Evolutionary conservation across 2,329 filamentous ascomycete species (phyloP), one percentile per base, ranked within the genome.

Genomic region (Curvularia lunata): DNA sequence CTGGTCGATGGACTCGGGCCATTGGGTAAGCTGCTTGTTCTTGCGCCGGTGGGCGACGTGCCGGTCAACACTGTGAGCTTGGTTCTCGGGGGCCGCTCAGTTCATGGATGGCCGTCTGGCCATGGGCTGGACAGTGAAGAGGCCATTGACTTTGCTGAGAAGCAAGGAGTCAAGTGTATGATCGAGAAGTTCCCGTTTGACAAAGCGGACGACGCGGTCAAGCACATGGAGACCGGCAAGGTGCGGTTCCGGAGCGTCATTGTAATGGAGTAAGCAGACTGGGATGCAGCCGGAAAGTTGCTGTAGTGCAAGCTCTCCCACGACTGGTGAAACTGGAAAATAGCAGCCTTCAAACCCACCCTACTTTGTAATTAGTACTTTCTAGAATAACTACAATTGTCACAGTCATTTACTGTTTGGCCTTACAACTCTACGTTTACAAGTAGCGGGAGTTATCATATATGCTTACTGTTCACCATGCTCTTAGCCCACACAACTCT

Each of bases 1-100:
- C 69, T 90, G 27, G 74, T 87, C 1, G 78, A 71, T 2, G 88
- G 84, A 2, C 78, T 89, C 7, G 82, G 78, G 4, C 67, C 81
- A 0, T 73, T 77, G 7, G 88, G 88, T 10, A 88, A 85, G 70
- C 66, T 90, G 7, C 70, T 90, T 16, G 76, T 87, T n/a, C 79
- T 89, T 28, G 82, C 87, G 0, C 81, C 80, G 40, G 75, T 78
- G 23, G 80, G 81, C 0, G 79, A 81, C 1, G 68, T 83, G 25
- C 72, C 77, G 0, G 61, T 83, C 32, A 70, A 82, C 59, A 80
- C 78, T 41, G 76, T 75, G 12, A 53, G 70, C 3, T 70, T 84
- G 77, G 76, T 85, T 48, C 12, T 63, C n/a, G 78, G 81, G 28
- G 84, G 80, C 2, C 58, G 80, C 19, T 81, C 76, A 1, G 78